Base-by-base conservation (phyloP, 371 early-diverging fungal species). In the Parasitella parasitica region DNA sequence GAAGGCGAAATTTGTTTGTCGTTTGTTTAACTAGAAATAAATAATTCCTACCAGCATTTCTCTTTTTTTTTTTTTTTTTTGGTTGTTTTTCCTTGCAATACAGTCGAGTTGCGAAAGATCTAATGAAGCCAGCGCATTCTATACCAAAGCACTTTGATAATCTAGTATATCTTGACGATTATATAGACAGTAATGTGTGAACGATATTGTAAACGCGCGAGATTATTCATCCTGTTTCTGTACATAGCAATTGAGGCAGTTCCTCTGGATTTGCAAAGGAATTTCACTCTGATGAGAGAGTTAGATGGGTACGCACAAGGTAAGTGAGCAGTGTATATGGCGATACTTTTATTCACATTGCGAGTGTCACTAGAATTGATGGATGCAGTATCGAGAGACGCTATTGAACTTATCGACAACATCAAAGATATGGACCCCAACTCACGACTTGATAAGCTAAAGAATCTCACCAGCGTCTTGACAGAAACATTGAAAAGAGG, bases 201-300 rank as follows among this genome's bases (percentile, higher is more conserved):
- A 28, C 4, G 7, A 43, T 22, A 48, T 0, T 8, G 4, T 36
- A 50, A 37, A 30, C 49, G 35, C 50, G 37, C 24, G 6, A 54
- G 30, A 43, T 32, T 32, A 20, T 30, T 20, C 16, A 11, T 24
- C 2, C 0, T 48, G 24, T 35, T 11, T 35, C 2, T 37, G 48
- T 41, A 1, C n/a, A 18, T 74, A 91, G 91, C 91, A 26, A 70
- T 96, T 61, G 96, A 96, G 73, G 86, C 94, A 0, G 78, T 97
- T n/a, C 97, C 96, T 3, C 71, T 88, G 43, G 97, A 96, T 67
- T 80, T 97, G 24, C 91, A 91, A 61, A 83, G 96, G 32, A 94
- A 94, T 57, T 94, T 95, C 52, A 89, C 95, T 2, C 76, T 94
- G 63, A 87, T 96, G 89, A 87, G 90, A 20, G 96, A 95, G 72